Base-by-base conservation (phyloP, 257 asterid species). In the Solanum acaule region DNA sequence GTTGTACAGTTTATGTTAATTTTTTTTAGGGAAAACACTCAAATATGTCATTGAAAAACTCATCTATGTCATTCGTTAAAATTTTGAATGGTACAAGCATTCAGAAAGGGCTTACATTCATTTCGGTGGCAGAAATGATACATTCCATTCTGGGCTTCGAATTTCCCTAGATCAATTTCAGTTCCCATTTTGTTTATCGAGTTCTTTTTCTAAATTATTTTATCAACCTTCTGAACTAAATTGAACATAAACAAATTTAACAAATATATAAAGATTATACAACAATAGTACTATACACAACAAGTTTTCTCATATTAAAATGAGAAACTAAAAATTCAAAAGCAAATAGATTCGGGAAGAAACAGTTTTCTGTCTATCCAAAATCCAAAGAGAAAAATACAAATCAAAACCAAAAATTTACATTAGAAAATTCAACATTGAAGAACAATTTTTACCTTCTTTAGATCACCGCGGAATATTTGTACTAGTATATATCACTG, bases 401-500 rank as follows among this genome's bases (percentile, higher is more conserved):
- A 75, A 76, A 38, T 38, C 59, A 76, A 76, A 38, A 16, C 20
- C 13, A 73, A 27, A 76, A 76, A 10, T 23, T 38, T 76, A 37
- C 83, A 76, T 37, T 9, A 23, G 59, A 76, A 76, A 37, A 38
- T 76, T 76, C 12, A 22, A 20, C 31, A 22, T 75, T 37, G 56
- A 76, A 38, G 59, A 76, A 76, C 20, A 23, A 5, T 37, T 38
- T 52, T 76, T 27, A 8, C 33, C 33, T 38, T 37, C 20, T 76
- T 37, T 37, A 12, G 56, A 76, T 76, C 83, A 75, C 56, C 8
- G 94, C 93, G 83, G 82, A 27, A 61, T 85, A 34, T 25, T 88
- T 33, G 56, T 76, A n/a, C 14, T 23, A 56, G n/a, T 18, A 76
- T 23, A 89, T 25, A 91, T 70, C 89, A 86, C 6, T 44, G 70